Evolutionary conservation across 495 filamentous ascomycete species (phyloP), one percentile per base, ranked within the genome.

Genomic region (Hypomontagnella monticulosa): DNA sequence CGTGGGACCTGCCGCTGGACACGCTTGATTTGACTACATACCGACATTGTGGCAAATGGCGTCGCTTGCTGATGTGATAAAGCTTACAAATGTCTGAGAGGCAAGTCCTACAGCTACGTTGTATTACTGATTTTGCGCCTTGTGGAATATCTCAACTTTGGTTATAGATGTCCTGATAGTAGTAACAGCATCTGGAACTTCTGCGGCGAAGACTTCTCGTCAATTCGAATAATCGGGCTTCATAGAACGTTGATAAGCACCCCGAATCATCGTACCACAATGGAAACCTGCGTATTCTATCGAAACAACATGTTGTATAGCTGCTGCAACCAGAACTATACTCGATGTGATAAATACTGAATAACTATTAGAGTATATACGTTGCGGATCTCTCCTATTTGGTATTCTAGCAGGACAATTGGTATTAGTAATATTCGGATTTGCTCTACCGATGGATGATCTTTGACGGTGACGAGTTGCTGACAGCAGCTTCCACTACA

Each of bases 401-500:
- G 32, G 43, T 14, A 37, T 4, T 34, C 33, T 2, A 51, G 6
- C 18, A 44, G 20, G 48, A 20, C 47, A 49, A 51, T 27, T 27
- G 2, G 6, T 27, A 27, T 27, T 27, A 27, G 23, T 27, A 27
- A 27, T 51, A 40, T 41, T 47, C 16, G 15, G 16, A 34, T 19
- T 14, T 15, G 36, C 34, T 4, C 27, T 27, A 36, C 32, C 19
- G 41, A 58, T 19, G 34, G 34, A 42, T 57, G 43, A 49, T 27
- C 34, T 50, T 19, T 16, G 36, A 42, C 8, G 37, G n/a, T 48
- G 44, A 46, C 15, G 44, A 41, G 33, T 33, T 48, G 64, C 64
- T 67, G 52, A 67, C 64, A 16, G 42, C 53, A 62, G 51, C 44
- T 48, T 18, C 43, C 40, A 41, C 27, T 62, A 61, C 52, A 67